Conservation (phyloP, 331 rosid genomes). For the Pyracantha coccinea region DNA sequence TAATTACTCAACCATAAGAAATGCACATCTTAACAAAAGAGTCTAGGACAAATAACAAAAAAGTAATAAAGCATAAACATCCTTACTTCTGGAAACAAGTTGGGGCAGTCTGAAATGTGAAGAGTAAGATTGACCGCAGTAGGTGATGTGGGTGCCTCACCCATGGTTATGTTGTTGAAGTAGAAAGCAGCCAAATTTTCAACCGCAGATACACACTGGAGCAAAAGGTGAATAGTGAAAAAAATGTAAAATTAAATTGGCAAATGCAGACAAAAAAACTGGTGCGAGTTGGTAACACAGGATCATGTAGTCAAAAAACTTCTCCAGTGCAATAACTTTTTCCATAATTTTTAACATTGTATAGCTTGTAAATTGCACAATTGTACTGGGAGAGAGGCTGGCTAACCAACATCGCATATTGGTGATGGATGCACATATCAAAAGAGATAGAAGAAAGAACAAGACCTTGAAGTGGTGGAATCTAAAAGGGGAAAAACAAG, state of each 20-base stretch:
- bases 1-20: not conserved
- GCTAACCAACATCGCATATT: too few species aligned
- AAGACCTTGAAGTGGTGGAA: too few species aligned
- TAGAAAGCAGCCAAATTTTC: slow-evolving; percentile 92
- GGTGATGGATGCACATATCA: too few species aligned
- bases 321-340: not conserved
- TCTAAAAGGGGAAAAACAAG: too few species aligned
- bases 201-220: slow-evolving; percentile 97
- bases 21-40: not conserved
- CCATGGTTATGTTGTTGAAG: slow-evolving; percentile 90
- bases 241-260: not conserved
- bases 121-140: slow-evolving; percentile 79
- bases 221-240: slow-evolving; percentile 11
- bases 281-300: not conserved
- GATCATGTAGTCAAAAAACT: not conserved
- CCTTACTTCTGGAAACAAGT: slow-evolving; percentile 85
- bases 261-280: not conserved
- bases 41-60: not conserved
- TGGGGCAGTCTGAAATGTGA: slow-evolving; percentile 86
- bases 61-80: not conserved
- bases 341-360: not conserved
- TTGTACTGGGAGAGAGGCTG: too few species aligned
- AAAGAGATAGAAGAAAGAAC: too few species aligned
- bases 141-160: slow-evolving; percentile 81
- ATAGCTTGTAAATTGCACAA: too few species aligned